These are phyloP conservation scores for Leccinum arenicola DNA, from an alignment of 768 basidiomycete genomes.

Conservation along the genomic window DNA sequence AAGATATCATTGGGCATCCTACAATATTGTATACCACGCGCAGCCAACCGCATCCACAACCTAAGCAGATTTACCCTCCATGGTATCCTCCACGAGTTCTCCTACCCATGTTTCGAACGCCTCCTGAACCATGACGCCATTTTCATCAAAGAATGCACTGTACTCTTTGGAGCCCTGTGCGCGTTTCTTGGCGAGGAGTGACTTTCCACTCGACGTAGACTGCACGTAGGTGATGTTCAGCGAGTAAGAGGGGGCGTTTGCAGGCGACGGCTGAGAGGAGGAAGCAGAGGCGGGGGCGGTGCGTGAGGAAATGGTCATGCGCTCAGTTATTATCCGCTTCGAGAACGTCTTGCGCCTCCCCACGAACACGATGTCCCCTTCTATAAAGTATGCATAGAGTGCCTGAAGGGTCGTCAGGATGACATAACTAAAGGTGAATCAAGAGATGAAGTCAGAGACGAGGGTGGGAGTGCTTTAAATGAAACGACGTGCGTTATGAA, in stretches of 20 bases:
- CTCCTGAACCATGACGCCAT: conserved; percentile 75
- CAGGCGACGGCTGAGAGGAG: conserved; percentile 22
- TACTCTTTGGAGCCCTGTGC: conserved; percentile 55
- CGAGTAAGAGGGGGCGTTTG: conserved; percentile 62
- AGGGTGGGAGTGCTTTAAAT: conserved; percentile 2
- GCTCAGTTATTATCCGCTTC: conserved; percentile 90
- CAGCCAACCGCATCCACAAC: conserved; percentile 5
- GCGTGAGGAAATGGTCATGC: conserved; percentile 72
- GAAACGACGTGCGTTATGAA: conserved; percentile 62
- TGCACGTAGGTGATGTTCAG: conserved; percentile 70
- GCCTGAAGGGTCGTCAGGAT: conserved; percentile 69
- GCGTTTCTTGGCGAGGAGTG: conserved; percentile 70
- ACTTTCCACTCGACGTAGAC: conserved; percentile 83
- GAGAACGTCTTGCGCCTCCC: conserved; percentile 90
- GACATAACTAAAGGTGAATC: conserved; percentile 55
- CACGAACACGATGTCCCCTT: conserved; percentile 80
- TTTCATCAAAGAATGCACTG: conserved; percentile 77
- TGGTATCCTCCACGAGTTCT: conserved; percentile 64
- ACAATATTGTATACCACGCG: conserved; percentile 25
- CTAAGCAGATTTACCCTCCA: conserved; percentile 63
- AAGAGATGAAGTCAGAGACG: conserved; percentile 3
- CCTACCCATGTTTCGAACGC: conserved; percentile 78
- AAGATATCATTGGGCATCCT: conserved; percentile 30
- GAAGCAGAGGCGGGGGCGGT: conserved; percentile 47
- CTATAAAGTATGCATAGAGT: conserved; percentile 82